Evolutionary conservation across 2,329 filamentous ascomycete genomes (phyloP), one percentile per base, ranked within the genome.

Genomic region (Exserohilum rostratum): DNA sequence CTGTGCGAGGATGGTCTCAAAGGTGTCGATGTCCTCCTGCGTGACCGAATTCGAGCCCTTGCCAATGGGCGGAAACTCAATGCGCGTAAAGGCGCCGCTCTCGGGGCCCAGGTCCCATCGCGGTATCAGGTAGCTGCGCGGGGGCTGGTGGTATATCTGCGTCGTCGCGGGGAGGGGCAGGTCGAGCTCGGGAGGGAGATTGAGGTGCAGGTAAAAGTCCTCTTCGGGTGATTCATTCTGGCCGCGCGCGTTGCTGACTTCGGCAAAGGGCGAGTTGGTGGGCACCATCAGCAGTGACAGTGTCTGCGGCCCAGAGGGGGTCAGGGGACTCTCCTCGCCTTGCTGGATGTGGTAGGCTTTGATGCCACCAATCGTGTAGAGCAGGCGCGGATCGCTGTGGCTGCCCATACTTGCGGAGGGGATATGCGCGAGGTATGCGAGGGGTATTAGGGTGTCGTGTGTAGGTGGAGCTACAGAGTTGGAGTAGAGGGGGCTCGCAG

Each of bases 1-100:
- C 77, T 98, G 92, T n/a, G 93, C 93, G 46, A 98, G 83, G 61
- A 98, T 98, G 3, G 93, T 97, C 80, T 98, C 93, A 69, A 97
- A 98, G 0, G 93, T 98, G 72, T 97, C 92, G 37, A 96, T 83
- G 73, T 97, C 93, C 73, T 98, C 93, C 74, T 97, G 92, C 1
- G 90, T 85, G 22, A 90, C 88, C 30, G 84, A 81, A 30, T 72
- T 73, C 1, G 80, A 73, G 0, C 90, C 87, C 56, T 82, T 86
- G 17, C 90, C 90, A 20, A 90, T 79, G 2, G 82, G 74, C 0
- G 93, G 93, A 64, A 99, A 98, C 72, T 97, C 90, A 70, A 99
- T 91, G 51, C 92, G 85, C 17, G 93, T 97, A 72, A 98, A 98
- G 15, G 92, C 91, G 55, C 92, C 93, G 61, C 88, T 89, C 52